These are phyloP conservation scores for Wickerhamiella sergipiensis DNA, from an alignment of 805 yeast species.

Conservation along the genomic window DNA sequence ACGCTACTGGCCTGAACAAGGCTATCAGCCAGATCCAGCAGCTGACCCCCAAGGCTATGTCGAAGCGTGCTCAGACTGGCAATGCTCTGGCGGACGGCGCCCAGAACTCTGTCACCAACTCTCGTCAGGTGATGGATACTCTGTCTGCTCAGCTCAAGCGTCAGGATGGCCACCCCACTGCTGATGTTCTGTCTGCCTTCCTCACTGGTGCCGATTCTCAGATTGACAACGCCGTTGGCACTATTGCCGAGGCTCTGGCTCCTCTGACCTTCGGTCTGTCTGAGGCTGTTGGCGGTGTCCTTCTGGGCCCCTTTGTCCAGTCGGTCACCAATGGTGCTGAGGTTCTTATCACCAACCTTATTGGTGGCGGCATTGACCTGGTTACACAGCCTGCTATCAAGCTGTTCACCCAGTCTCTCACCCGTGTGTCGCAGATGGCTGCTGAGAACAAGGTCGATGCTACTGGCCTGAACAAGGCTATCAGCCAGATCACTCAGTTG, in stretches of 20 bases:
- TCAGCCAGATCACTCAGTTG: neutral
- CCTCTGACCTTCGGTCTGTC: constrained; percentile 4
- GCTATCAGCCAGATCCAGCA: neutral
- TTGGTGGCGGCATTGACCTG: constrained; percentile 11
- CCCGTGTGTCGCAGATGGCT: constrained; percentile 11
- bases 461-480: constrained; percentile 2
- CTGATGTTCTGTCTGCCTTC: constrained; percentile 6
- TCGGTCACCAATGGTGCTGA: constrained; percentile 19
- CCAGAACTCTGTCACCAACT: constrained; percentile 13
- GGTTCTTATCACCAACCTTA: constrained; percentile 11
- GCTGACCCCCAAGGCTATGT: neutral
- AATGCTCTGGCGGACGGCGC: constrained; percentile 3
- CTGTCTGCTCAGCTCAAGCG: constrained; percentile 10
- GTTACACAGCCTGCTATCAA: constrained; percentile 13
- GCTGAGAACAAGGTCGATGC: constrained; percentile 8
- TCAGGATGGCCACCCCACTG: constrained; percentile 6
- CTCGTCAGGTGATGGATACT: constrained; percentile 14
- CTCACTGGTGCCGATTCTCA: constrained; percentile 19
- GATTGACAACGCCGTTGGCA: constrained; percentile 14
- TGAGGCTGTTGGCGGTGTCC: neutral
- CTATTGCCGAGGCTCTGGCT: neutral
- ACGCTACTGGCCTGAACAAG: constrained; percentile 2
- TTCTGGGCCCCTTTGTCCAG: constrained; percentile 17
- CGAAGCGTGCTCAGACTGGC: neutral
- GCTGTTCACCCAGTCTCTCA: constrained; percentile 7